These are phyloP conservation scores for Eutrema yunnanense DNA, from an alignment of 345 rosid genomes.

Conservation along the genomic window DNA sequence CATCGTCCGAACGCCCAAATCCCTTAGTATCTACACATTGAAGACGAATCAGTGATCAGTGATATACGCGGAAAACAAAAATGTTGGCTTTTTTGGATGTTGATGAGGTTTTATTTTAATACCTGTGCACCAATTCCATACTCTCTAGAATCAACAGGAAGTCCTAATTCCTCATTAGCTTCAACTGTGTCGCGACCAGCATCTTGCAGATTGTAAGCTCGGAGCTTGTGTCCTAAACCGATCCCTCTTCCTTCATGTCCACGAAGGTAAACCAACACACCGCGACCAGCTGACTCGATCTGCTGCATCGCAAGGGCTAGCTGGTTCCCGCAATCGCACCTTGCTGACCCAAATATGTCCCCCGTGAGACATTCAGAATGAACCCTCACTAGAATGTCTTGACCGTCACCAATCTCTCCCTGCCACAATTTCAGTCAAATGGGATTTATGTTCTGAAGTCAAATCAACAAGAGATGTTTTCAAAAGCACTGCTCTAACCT, in stretches of 20 bases:
- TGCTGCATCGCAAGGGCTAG: constrained; percentile 78
- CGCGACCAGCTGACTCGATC: constrained; percentile 68
- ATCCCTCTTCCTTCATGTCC: constrained; percentile 96
- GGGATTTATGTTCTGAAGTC: neutral
- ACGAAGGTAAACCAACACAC: constrained; percentile 68
- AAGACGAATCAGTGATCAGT: neutral
- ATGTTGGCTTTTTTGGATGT: neutral
- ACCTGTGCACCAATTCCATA: constrained; percentile 99
- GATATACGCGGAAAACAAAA: too few relatives aligned
- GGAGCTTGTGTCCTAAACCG: constrained; percentile 86
- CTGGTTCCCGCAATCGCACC: constrained; percentile 79
- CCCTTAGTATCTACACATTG: constrained; percentile 54
- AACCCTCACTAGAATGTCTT: constrained; percentile 76
- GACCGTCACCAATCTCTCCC: constrained; percentile 77
- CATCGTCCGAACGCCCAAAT: constrained; percentile 80
- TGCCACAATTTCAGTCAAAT: constrained; percentile 22
- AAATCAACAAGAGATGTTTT: neutral
- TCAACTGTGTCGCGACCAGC: constrained; percentile 82
- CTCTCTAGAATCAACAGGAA: constrained; percentile 92
- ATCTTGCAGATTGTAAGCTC: constrained; percentile 85
- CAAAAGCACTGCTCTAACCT: constrained; percentile 49
- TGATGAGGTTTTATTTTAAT: neutral
- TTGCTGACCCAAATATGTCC: constrained; percentile 73
- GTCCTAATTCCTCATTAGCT: constrained; percentile 87
- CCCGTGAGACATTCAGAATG: constrained; percentile 82